phyloP scores from a whole-genome alignment of 1,284 basidiomycete genomes.

The Ustilago xerochloae region DNA sequence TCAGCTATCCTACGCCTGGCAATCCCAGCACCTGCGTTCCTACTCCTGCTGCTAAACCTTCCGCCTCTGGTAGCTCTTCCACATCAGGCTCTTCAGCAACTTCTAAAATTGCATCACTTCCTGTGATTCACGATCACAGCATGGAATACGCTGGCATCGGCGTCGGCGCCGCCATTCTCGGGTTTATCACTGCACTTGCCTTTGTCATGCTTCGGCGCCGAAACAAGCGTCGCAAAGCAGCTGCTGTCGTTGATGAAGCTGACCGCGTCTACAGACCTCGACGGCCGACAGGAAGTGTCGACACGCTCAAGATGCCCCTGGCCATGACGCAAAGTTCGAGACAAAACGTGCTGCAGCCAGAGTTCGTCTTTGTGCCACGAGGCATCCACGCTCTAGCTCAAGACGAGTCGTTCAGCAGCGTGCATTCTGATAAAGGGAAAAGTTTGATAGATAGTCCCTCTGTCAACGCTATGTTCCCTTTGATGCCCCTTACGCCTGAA shows the following conservation, averaged over 20 bases:
- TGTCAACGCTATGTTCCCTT: not conserved
- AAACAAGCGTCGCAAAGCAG: not conserved
- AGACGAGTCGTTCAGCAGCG: conserved; percentile 9
- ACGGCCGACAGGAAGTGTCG: not conserved
- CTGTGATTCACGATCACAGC: not conserved
- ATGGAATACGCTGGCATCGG: conserved; percentile 19
- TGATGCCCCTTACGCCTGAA: conserved; percentile 3
- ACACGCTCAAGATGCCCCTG: conserved; percentile 6
- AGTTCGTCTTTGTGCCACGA: conserved; percentile 9
- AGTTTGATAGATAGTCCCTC: conserved; percentile 9
- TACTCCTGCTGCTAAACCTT: not conserved
- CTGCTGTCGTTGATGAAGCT: not conserved
- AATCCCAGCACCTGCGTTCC: conserved; percentile 1
- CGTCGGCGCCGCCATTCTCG: conserved; percentile 5
- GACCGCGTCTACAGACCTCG: conserved; percentile 10
- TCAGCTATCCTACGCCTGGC: conserved; percentile 11
- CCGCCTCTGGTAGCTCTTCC: not conserved
- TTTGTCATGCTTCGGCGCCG: not conserved
- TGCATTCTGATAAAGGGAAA: not conserved
- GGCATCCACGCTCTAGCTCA: conserved; percentile 11
- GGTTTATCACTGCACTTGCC: conserved; percentile 7
- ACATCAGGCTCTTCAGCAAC: not conserved
- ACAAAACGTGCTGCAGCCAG: not conserved
- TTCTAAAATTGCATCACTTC: not conserved
- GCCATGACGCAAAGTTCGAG: conserved; percentile 5